Base-by-base conservation (phyloP, 2,329 filamentous ascomycete species). In the Colletotrichum shisoi region DNA sequence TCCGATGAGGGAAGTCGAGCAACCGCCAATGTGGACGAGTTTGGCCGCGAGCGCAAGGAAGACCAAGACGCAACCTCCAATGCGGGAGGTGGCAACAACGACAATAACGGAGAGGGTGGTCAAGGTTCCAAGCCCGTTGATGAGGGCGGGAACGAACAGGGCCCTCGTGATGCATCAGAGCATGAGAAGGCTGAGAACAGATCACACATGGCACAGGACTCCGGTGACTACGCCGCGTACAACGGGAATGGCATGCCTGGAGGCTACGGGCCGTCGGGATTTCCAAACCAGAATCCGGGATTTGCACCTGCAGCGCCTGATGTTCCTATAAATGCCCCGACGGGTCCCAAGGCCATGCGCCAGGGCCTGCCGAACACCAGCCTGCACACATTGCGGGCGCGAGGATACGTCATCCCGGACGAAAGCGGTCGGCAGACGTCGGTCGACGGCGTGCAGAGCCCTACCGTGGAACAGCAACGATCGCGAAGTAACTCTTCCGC, bases 321-420 rank as follows among this genome's bases (percentile, higher is more conserved):
- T 72, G 78, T 80, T 58, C 87, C 87, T 51, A 77, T 88, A 79
- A 92, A 84, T 79, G 95, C 95, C 34, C 95, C 95, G 34, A 96
- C 91, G 62, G 95, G 94, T 11, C 95, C 95, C 54, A 94, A 95
- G 79, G 95, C 95, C 19, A 96, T 98, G 92, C 87, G 94, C 70
- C 91, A 95, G 78, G 93, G 93, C 37, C 82, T 93, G 12, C 91
- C 92, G 58, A 96, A 96, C 77, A 94, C 90, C 64, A 92, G 91
- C 71, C 85, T 91, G 60, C 85, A 89, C 70, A 86, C 91, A 72
- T 76, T 89, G 76, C 82, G 87, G 70, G 85, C 85, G 27, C 78
- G 82, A 70, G 83, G 83, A 45, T 81, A 79, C 73, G 83, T 77
- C 70, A 79, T 84, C 44, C 78, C 77, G 71, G 79, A 80, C 70